Evolutionary conservation across 2,329 filamentous ascomycete species (phyloP).

Genomic region (Penicillium sp.): DNA sequence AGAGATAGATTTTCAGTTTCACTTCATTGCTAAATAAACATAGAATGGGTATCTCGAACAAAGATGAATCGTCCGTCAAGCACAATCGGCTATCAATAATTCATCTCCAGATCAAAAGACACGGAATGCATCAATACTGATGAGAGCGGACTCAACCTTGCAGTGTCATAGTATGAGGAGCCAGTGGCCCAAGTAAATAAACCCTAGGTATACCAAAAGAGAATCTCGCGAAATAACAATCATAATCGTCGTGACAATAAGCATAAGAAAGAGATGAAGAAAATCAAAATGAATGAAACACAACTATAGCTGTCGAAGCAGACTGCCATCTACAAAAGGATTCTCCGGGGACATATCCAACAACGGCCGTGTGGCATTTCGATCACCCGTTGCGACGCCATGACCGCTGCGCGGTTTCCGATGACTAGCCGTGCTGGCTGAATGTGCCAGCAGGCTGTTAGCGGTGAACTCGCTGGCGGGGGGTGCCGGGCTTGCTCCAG

Average conservation of each 20-base stretch:
- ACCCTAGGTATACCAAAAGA: not conserved
- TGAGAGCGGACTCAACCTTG: not conserved
- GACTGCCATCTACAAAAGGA: conserved; percentile 48
- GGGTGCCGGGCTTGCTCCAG: conserved; percentile 8
- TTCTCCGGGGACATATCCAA: conserved; percentile 44
- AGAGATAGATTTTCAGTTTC: not conserved
- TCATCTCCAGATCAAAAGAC: not conserved
- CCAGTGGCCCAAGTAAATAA: not conserved
- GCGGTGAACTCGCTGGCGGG: conserved; percentile 34
- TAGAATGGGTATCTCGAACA: conserved; percentile 6
- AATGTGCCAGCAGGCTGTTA: conserved; percentile 40
- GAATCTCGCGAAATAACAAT: not conserved
- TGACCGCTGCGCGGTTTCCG: conserved; percentile 33
- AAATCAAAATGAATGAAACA: not conserved
- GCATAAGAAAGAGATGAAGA: not conserved
- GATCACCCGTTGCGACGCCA: conserved; percentile 43
- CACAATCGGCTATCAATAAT: not conserved
- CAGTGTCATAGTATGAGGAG: not conserved
- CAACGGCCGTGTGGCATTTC: conserved; percentile 43
- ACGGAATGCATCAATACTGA: not conserved
- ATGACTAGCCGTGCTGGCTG: conserved; percentile 16
- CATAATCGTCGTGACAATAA: not conserved
- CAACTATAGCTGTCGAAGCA: conserved; percentile 37
- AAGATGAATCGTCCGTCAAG: not conserved
- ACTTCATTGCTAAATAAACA: not conserved